Conservation (phyloP, 139 green algal species). For the Chlorella sorokiniana region DNA sequence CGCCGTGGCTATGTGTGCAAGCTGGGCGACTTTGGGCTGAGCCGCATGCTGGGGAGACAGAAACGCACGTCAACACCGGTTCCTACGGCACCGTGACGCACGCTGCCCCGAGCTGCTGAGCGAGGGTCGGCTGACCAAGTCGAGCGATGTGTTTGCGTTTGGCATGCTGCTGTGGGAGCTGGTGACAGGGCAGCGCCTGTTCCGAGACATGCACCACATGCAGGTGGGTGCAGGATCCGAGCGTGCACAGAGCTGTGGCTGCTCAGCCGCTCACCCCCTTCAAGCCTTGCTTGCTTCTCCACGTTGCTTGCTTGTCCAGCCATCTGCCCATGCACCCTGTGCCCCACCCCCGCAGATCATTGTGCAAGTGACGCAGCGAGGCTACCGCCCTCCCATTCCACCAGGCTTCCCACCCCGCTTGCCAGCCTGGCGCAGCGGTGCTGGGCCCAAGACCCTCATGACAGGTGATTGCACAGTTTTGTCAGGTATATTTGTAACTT, state of each 20-base stretch:
- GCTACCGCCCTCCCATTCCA: neutral
- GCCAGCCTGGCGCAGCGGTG: slow-evolving; percentile 17
- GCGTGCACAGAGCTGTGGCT: too few relatives aligned
- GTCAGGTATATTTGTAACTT: too few relatives aligned
- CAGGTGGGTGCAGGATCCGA: too few relatives aligned
- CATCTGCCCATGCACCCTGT: too few relatives aligned
- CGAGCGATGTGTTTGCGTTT: neutral
- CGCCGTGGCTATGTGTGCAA: slow-evolving; percentile 74
- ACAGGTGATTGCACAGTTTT: neutral
- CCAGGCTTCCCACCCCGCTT: neutral
- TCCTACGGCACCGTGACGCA: slow-evolving; percentile 1
- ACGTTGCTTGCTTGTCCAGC: neutral
- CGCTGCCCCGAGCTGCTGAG: slow-evolving; percentile 12
- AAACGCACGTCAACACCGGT: too few relatives aligned
- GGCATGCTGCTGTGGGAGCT: neutral
- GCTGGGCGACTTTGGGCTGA: slow-evolving; percentile 45
- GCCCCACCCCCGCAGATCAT: slow-evolving; percentile 12
- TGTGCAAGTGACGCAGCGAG: neutral
- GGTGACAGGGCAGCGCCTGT: too few relatives aligned
- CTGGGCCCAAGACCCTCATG: neutral
- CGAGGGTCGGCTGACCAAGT: neutral
- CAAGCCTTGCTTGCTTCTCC: neutral
- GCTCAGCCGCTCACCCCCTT: neutral
- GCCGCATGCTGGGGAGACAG: too few relatives aligned
- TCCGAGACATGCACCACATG: neutral